A percentile compares a stretch with the other conserved stretches of the same genome.
These are phyloP conservation scores for Taphrina betulina DNA, from an alignment of 1,139 yeast species.

Conservation along the genomic window DNA sequence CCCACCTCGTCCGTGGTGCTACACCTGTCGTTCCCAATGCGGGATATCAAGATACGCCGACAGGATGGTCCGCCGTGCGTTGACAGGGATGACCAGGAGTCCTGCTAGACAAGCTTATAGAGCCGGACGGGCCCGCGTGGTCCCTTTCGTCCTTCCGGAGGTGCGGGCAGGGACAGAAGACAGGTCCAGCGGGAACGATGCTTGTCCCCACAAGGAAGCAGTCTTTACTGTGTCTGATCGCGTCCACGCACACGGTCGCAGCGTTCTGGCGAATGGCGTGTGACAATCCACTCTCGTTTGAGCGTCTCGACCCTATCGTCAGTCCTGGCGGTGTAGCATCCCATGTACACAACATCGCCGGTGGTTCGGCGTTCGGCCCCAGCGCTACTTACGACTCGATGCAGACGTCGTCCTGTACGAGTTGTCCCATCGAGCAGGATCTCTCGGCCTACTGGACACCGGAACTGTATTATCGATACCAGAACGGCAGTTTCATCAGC, in stretches of 20 bases:
- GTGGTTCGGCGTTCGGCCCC: conserved; percentile 20
- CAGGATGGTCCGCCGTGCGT: no score
- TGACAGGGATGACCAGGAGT: no score
- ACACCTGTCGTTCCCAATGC: no score
- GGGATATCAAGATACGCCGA: no score
- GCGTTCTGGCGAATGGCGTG: conserved; percentile 31
- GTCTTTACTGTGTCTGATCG: no score
- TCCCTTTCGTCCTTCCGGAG: no score
- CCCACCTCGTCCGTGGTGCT: no score
- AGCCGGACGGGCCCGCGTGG: no score
- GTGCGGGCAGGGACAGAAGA: no score
- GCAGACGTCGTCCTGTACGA: conserved; percentile 15
- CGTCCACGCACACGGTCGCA: not conserved
- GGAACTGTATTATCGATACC: conserved; percentile 27
- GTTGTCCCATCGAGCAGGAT: conserved; percentile 25
- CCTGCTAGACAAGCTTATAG: no score
- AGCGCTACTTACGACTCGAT: not conserved
- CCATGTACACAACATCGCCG: conserved; percentile 29
- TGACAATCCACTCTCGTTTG: conserved; percentile 13
- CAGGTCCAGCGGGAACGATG: no score
- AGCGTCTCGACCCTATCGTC: conserved; percentile 29
- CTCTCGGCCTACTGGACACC: conserved; percentile 34
- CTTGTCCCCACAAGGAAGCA: no score
- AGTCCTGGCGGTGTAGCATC: conserved; percentile 25
- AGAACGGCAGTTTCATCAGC: conserved; percentile 1